phyloP scores from a whole-genome alignment of 2,329 filamentous ascomycete genomes.

The Venturia nashicola region DNA sequence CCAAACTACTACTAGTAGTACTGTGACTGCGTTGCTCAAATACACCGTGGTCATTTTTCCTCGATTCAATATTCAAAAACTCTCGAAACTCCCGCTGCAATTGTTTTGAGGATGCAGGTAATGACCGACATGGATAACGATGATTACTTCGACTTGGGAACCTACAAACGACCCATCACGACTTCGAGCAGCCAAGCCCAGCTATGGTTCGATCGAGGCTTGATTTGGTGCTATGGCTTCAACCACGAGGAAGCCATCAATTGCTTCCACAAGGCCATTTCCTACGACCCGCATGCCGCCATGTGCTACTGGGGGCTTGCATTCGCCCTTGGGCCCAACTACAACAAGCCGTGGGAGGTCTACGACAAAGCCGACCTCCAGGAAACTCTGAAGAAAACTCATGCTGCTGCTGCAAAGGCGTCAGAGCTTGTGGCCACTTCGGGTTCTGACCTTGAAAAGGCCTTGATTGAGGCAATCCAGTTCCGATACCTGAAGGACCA shows the following conservation, averaged over 20 bases:
- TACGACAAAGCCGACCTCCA: slow-evolving; percentile 3
- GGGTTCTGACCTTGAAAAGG: slow-evolving; percentile 41
- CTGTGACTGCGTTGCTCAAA: no score
- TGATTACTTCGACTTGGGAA: slow-evolving; percentile 43
- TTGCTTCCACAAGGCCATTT: slow-evolving; percentile 51
- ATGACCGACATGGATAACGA: not conserved
- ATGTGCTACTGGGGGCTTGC: slow-evolving; percentile 62
- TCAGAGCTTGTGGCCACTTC: slow-evolving; percentile 23
- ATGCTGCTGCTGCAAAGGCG: slow-evolving; percentile 34
- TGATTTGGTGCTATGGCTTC: slow-evolving; percentile 66
- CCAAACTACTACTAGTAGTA: no score
- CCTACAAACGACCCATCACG: slow-evolving; percentile 42
- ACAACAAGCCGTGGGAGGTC: slow-evolving; percentile 63
- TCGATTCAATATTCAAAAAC: not conserved
- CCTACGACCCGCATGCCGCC: slow-evolving; percentile 34
- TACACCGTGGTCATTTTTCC: not conserved
- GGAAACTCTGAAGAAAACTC: not conserved
- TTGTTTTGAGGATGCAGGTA: not conserved
- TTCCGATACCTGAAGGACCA: slow-evolving; percentile 47
- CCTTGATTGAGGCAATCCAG: slow-evolving; percentile 50
- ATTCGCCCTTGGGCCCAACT: slow-evolving; percentile 62
- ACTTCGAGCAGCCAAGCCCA: slow-evolving; percentile 42
- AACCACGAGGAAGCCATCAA: slow-evolving; percentile 59
- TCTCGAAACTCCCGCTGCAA: not conserved
- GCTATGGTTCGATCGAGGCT: slow-evolving; percentile 57